Conservation (phyloP, 2,329 filamentous ascomycete species). For the Ophiostoma australiae region DNA sequence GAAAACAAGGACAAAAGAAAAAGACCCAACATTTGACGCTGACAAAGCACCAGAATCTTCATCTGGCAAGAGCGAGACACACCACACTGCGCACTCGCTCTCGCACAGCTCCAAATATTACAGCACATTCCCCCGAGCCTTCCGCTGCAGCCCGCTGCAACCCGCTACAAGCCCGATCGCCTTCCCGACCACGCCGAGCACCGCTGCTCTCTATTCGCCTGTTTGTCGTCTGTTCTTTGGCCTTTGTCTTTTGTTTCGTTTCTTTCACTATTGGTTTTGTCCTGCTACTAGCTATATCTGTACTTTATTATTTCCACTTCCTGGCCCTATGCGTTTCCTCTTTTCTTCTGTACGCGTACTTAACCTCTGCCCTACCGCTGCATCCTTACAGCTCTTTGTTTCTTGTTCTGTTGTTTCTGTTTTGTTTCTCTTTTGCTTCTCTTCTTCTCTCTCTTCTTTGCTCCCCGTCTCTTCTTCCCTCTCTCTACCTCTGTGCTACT, state of each 20-base stretch:
- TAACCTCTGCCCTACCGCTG: neutral
- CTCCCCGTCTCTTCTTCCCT: neutral
- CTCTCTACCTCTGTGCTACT: neutral
- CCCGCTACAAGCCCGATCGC: neutral
- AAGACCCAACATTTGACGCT: neutral
- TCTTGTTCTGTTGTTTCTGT: neutral
- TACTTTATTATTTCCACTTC: neutral
- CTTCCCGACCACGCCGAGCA: slow-evolving; percentile 19
- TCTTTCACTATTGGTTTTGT: neutral
- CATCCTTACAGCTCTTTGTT: neutral
- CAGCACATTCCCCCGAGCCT: slow-evolving; percentile 16
- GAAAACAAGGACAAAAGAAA: neutral
- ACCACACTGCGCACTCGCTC: neutral
- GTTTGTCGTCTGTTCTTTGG: neutral
- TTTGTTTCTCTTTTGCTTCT: neutral
- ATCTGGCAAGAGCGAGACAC: neutral
- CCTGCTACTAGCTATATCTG: neutral
- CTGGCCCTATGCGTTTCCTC: slow-evolving; percentile 2
- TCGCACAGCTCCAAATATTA: neutral
- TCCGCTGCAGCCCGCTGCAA: slow-evolving; percentile 20
- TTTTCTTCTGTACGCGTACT: neutral
- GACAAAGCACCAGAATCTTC: neutral
- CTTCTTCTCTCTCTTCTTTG: neutral
- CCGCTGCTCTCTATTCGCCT: slow-evolving; percentile 6
- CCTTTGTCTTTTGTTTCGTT: neutral